Percentiles rank a stretch among this genome's conserved stretches.
Conservation (phyloP, 73 alveolate genomes). For the Tetrahymena borealis region DNA sequence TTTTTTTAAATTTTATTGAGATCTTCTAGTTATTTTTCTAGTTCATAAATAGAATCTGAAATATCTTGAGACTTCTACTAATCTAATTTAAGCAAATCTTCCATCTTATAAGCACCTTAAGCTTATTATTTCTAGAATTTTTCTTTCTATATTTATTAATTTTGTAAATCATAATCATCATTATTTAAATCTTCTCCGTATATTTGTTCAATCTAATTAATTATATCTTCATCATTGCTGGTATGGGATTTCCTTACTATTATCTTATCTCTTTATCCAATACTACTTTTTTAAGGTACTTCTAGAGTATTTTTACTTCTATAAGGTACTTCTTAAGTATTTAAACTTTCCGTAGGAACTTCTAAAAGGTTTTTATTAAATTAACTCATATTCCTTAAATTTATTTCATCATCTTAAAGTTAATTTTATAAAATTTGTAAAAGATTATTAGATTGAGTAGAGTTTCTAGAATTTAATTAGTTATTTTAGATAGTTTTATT, state of each 20-base stretch:
- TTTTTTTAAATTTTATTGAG: not conserved
- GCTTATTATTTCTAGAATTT: not conserved
- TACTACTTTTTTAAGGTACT: not conserved
- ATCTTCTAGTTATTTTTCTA: not conserved
- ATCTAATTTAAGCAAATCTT: not conserved
- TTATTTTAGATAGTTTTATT: not conserved
- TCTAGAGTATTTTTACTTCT: not conserved
- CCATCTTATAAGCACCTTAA: not conserved
- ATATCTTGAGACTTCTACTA: not conserved
- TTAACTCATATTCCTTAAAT: not conserved
- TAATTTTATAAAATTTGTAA: not conserved
- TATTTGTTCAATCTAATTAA: not conserved
- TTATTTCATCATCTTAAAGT: not conserved
- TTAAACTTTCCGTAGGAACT: not conserved
- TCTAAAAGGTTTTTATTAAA: not conserved
- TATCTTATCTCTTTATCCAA: not conserved
- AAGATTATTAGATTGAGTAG: not conserved
- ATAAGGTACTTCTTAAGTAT: too few relatives aligned
- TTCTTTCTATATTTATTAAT: too few relatives aligned
- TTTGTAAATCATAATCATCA: not conserved
- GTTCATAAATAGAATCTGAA: not conserved
- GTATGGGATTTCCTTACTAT: not conserved
- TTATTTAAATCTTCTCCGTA: not conserved
- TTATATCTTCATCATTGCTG: not conserved
- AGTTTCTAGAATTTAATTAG: not conserved